A percentile compares a stretch with the other conserved stretches of the same genome.
phyloP scores from a whole-genome alignment of 2,329 filamentous ascomycete genomes.

The Botryotinia calthae region DNA sequence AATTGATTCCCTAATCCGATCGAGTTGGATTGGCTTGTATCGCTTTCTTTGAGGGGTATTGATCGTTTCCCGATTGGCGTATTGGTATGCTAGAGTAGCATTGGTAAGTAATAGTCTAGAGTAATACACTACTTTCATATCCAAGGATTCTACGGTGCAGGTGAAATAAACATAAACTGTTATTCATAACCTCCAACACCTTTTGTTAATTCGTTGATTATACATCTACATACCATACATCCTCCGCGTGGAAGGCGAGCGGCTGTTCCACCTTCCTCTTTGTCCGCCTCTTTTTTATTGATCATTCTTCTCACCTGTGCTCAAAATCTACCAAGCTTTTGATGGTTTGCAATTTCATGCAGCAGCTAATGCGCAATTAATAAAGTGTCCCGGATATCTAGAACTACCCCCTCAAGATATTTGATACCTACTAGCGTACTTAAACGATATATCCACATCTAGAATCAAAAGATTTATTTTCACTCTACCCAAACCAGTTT shows the following conservation, averaged over 20 bases:
- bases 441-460: not conserved
- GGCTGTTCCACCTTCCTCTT: not conserved
- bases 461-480: not conserved
- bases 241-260: not conserved
- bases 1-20: too few relatives aligned
- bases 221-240: not conserved
- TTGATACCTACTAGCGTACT: not conserved
- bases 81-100: too few relatives aligned
- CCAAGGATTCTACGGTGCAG: too few relatives aligned
- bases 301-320: accelerated
- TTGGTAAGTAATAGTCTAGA: not conserved
- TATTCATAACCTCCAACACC: not conserved
- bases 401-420: not conserved
- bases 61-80: too few relatives aligned
- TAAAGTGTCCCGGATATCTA: accelerated
- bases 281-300: accelerated
- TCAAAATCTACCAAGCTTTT: not conserved
- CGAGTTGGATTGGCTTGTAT: too few relatives aligned
- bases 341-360: too few relatives aligned
- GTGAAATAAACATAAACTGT: not conserved
- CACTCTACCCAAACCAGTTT: not conserved
- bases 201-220: accelerated
- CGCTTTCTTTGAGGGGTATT: too few relatives aligned
- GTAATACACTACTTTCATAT: too few relatives aligned
- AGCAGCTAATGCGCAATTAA: not conserved